Percentiles rank a stretch among this genome's conserved stretches.
Conservation (phyloP, 371 early-diverging fungal genomes). For the Blastocladiella emersonii region DNA sequence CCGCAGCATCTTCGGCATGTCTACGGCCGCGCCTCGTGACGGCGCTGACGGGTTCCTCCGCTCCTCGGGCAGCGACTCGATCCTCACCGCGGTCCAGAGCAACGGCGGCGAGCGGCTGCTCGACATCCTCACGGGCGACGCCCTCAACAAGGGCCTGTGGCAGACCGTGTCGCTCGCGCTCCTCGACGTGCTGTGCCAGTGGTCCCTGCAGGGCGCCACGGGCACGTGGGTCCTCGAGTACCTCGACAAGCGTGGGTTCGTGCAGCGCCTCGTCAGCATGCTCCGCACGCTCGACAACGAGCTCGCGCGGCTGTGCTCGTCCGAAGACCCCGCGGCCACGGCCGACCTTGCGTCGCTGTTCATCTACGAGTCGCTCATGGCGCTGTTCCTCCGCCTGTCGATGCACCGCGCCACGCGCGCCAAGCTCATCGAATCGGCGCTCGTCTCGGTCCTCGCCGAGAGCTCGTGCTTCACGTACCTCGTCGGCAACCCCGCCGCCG, state of each 20-base stretch:
- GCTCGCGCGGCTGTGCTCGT: slow-evolving; percentile 39
- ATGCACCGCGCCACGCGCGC: slow-evolving; percentile 59
- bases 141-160: slow-evolving; percentile 62
- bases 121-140: slow-evolving; percentile 57
- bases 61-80: too few species aligned
- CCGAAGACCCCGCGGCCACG: slow-evolving; percentile 14
- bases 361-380: slow-evolving; percentile 71
- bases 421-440: slow-evolving; percentile 51
- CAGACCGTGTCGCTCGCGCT: slow-evolving; percentile 69
- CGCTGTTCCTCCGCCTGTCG: slow-evolving; percentile 60
- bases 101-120: not conserved
- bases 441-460: slow-evolving; percentile 63
- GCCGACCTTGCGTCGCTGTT: slow-evolving; percentile 29
- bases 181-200: slow-evolving; percentile 50
- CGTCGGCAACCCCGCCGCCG: not conserved
- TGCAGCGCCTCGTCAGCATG: slow-evolving; percentile 44
- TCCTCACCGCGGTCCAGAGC: not conserved
- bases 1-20: not conserved
- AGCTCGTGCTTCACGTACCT: slow-evolving; percentile 38
- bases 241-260: slow-evolving; percentile 50
- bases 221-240: slow-evolving; percentile 41
- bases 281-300: slow-evolving; percentile 51
- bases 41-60: too few species aligned
- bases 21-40: too few species aligned
- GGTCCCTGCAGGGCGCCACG: slow-evolving; percentile 27